Evolutionary conservation across 1,284 basidiomycete species (phyloP).

Genomic region (Afroboletus lepidellus): DNA sequence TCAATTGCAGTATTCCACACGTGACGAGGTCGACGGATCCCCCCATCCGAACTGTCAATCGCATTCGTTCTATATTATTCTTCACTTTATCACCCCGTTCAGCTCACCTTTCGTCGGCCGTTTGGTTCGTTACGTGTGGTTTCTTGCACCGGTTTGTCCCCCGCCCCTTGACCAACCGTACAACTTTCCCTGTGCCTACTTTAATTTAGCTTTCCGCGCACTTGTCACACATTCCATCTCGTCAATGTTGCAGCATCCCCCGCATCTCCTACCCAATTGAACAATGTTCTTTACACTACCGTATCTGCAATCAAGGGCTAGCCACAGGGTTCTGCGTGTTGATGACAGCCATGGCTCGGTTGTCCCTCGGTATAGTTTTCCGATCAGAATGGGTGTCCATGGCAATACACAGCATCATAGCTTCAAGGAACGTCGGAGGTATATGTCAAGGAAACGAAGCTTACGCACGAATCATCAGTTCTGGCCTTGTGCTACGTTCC

Average conservation of each 20-base stretch:
- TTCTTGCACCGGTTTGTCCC: conserved; percentile 38
- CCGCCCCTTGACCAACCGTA: conserved; percentile 28
- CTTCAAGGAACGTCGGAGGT: neutral
- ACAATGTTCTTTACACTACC: conserved; percentile 39
- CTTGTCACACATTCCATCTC: conserved; percentile 39
- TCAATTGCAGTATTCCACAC: conserved; percentile 35
- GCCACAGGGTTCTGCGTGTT: conserved; percentile 13
- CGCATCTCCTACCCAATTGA: conserved; percentile 41
- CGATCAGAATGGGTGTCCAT: conserved; percentile 14
- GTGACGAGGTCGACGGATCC: conserved; percentile 45
- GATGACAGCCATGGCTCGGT: conserved; percentile 7
- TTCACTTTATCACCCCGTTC: conserved; percentile 61
- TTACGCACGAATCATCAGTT: too few species aligned
- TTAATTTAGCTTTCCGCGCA: conserved; percentile 33
- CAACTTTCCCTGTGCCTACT: conserved; percentile 33
- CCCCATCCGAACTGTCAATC: conserved; percentile 33
- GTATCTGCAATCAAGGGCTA: conserved; percentile 33
- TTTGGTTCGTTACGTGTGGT: conserved; percentile 35
- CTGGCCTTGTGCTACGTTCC: too few species aligned
- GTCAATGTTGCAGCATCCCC: conserved; percentile 51
- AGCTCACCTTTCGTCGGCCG: conserved; percentile 34
- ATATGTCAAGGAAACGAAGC: too few species aligned
- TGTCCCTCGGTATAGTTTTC: conserved; percentile 5
- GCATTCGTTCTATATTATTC: conserved; percentile 71
- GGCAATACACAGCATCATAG: conserved; percentile 17